These are phyloP conservation scores for Sugiyamaella chiloensis DNA, from an alignment of 805 yeast genomes.

Conservation along the genomic window DNA sequence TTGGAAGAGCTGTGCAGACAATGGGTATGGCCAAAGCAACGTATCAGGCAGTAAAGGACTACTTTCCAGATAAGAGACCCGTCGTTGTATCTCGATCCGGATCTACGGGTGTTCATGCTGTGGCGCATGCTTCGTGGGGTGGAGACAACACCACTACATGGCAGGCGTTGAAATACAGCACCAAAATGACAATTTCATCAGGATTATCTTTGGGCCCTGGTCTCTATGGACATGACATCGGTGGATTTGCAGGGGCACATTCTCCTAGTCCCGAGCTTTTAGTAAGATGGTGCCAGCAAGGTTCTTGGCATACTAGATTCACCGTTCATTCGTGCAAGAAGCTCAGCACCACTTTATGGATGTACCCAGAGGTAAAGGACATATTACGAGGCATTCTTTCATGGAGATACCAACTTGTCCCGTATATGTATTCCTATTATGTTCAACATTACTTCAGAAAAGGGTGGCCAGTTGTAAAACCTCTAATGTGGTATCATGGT, in stretches of 20 bases:
- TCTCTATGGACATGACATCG: slow-evolving; percentile 15
- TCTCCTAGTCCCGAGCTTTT: slow-evolving; percentile 14
- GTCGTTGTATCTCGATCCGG: slow-evolving; percentile 14
- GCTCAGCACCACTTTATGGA: slow-evolving; percentile 11
- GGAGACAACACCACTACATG: slow-evolving; percentile 18
- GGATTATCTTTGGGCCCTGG: slow-evolving; percentile 15
- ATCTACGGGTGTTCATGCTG: slow-evolving; percentile 12
- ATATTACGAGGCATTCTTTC: slow-evolving; percentile 3
- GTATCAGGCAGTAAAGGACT: slow-evolving; percentile 8
- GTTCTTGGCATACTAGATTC: slow-evolving; percentile 13
- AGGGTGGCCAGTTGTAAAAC: slow-evolving; percentile 16
- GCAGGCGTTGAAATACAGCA: slow-evolving; percentile 10
- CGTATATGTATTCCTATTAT: slow-evolving; percentile 11
- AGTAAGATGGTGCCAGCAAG: slow-evolving; percentile 15
- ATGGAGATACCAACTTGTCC: slow-evolving; percentile 7
- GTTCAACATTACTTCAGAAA: slow-evolving; percentile 11
- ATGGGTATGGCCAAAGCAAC: slow-evolving; percentile 17
- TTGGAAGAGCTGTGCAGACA: slow-evolving; percentile 13
- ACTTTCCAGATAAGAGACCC: slow-evolving; percentile 14
- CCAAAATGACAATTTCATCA: slow-evolving; percentile 13
- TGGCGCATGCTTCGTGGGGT: slow-evolving; percentile 15
- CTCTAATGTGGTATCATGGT: slow-evolving; percentile 12
- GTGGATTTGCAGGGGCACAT: slow-evolving; percentile 13
- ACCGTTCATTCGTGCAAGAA: slow-evolving; percentile 12
- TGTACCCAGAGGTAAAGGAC: slow-evolving; percentile 13